These are phyloP conservation scores for Maudiozyma bulderi DNA, from an alignment of 805 yeast species.

Conservation along the genomic window DNA sequence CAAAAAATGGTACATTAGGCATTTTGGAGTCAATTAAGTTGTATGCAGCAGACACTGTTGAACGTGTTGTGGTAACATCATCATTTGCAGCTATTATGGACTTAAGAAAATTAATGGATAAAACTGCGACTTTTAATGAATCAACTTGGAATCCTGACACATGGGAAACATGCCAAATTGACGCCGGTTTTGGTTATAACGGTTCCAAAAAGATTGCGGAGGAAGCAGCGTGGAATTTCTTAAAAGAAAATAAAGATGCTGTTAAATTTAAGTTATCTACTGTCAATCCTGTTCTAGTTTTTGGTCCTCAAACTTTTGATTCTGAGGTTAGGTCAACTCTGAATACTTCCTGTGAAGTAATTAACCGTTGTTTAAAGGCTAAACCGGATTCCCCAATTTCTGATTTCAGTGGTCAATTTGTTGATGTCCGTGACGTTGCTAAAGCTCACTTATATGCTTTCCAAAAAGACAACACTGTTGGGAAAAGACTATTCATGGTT, in stretches of 20 bases:
- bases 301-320: conserved; percentile 45
- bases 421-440: conserved; percentile 59
- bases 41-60: conserved; percentile 34
- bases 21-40: conserved; percentile 36
- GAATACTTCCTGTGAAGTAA: conserved; percentile 30
- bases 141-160: conserved; percentile 31
- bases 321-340: conserved; percentile 27
- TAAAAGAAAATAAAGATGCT: conserved; percentile 29
- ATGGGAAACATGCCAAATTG: conserved; percentile 18
- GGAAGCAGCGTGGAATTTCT: conserved; percentile 45
- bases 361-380: conserved; percentile 27
- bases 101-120: conserved; percentile 11
- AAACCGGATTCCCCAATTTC: conserved; percentile 20
- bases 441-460: conserved; percentile 45
- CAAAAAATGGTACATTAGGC: conserved; percentile 42
- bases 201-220: conserved; percentile 50
- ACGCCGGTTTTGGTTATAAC: conserved; percentile 24
- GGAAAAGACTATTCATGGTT: conserved; percentile 28
- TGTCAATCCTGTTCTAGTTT: conserved; percentile 37
- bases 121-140: conserved; percentile 21
- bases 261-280: conserved; percentile 33
- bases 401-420: conserved; percentile 23
- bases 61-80: conserved; percentile 45
- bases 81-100: conserved; percentile 42
- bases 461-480: conserved; percentile 29